A percentile compares a stretch with the other conserved stretches of the same genome.
phyloP scores from a whole-genome alignment of 2,329 filamentous ascomycete genomes.

The Aspergillus proliferans region DNA sequence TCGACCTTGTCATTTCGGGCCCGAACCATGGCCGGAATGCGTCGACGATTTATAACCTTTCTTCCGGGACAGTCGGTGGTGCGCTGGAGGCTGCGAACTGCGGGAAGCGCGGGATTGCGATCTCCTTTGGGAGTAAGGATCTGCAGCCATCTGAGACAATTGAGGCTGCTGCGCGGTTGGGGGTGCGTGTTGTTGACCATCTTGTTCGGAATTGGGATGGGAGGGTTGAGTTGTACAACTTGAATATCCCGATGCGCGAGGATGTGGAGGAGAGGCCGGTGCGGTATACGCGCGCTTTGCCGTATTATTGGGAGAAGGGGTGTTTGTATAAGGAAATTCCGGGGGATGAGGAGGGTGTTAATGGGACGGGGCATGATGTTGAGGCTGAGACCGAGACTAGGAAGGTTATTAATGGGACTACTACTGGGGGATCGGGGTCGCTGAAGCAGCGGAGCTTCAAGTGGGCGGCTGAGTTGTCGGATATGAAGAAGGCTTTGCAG shows the following conservation, averaged over 20 bases:
- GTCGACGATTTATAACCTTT: constrained; percentile 69
- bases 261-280: constrained; percentile 64
- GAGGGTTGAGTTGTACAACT: constrained; percentile 71
- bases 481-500: constrained; percentile 77
- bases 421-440: constrained; percentile 15
- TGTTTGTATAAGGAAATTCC: constrained; percentile 72
- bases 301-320: constrained; percentile 75
- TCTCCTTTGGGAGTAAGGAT: constrained; percentile 76
- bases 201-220: constrained; percentile 64
- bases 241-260: constrained; percentile 77
- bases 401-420: constrained; percentile 10
- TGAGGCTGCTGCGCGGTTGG: constrained; percentile 62
- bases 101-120: constrained; percentile 61
- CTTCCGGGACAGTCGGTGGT: constrained; percentile 68
- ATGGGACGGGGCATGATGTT: constrained; percentile 3
- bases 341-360: constrained; percentile 30
- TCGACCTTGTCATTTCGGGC: constrained; percentile 69
- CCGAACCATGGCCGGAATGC: constrained; percentile 77
- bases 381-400: constrained; percentile 7
- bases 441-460: constrained; percentile 78
- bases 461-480: constrained; percentile 77
- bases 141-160: constrained; percentile 74
- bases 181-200: constrained; percentile 68
- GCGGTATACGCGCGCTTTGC: constrained; percentile 70
- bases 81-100: constrained; percentile 69